Evolutionary conservation across 2,329 filamentous ascomycete genomes (phyloP), one percentile per base, ranked within the genome.

Genomic region (Aspergillus puulaauensis): DNA sequence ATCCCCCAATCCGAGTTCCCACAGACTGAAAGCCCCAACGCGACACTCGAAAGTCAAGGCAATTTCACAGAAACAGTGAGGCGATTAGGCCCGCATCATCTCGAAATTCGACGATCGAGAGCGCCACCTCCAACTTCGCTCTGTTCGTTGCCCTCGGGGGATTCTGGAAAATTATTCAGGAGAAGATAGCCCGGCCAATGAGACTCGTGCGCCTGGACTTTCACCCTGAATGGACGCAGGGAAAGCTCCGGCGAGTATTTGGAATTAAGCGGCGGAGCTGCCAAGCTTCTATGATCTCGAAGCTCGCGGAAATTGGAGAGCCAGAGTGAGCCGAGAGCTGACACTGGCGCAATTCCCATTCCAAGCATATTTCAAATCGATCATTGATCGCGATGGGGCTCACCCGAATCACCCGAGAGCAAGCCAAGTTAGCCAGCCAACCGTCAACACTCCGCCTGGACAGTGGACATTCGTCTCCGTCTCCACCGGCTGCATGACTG

Each of bases 111-210:
- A 43, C 17, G 40, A 43, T 43, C 40, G 19, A 40, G 17, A 40
- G 15, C 37, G 37, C 37, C 37, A 40, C 40, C 27, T 35, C 44
- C 33, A 35, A 40, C 17, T 9, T 50, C 4, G 14, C 14, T 35
- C 21, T 48, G 15, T 35, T 35, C 14, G 27, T 17, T 31, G 24
- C n/a, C 14, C 12, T 46, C 14, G 7, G 14, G 23, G 24, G 24
- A 8, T 35, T 48, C 31, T n/a, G 44, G 19, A 31, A 37, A 5
- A 8, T 23, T 39, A 35, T 40, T 24, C 35, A 43, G 49, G 39
- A 35, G 39, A 35, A 46, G 24, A 15, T 53, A 23, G 33, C 40
- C 51, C 17, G 9, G n/a, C 51, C 51, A 53, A 53, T 53, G n/a
- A 15, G 4, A 17, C 27, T 7, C 17, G 11, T 8, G 48, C 21